A percentile compares a stretch with the other conserved stretches of the same genome.
Conservation (phyloP, 208 protist genomes). For the Wallacemonas sp. region DNA sequence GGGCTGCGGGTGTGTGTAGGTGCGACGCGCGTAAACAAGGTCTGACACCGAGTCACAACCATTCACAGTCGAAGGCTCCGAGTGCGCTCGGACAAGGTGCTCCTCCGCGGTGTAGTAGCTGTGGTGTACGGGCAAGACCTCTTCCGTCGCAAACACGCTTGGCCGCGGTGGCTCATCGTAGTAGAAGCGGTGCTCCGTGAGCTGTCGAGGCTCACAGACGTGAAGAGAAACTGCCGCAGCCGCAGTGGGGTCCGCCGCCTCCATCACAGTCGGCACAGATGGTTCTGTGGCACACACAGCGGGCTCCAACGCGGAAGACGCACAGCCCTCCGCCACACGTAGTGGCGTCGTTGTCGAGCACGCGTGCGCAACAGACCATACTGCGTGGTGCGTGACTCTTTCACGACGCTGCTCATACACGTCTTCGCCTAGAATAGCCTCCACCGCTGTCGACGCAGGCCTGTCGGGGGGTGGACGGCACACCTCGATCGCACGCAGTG, state of each 20-base stretch:
- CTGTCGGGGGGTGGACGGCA: neutral
- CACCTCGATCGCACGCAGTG: neutral
- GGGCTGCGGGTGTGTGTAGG: neutral
- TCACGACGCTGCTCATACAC: neutral
- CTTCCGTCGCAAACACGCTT: neutral
- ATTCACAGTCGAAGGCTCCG: too few relatives aligned
- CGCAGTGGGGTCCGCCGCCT: neutral
- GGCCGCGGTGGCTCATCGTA: neutral
- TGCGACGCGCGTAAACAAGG: neutral
- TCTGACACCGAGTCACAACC: neutral
- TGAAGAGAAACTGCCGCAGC: neutral
- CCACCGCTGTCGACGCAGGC: neutral
- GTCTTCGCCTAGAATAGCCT: neutral
- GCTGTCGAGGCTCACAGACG: neutral
- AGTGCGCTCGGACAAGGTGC: neutral
- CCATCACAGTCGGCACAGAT: too few relatives aligned
- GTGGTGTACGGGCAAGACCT: neutral
- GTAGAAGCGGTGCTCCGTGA: neutral
- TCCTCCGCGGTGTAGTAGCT: neutral
- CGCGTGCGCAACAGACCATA: neutral
- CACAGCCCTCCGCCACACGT: neutral
- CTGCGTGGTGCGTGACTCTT: neutral
- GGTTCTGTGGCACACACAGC: too few relatives aligned
- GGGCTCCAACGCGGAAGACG: too few relatives aligned
- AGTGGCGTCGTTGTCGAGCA: neutral